These are phyloP conservation scores for Rhodosporidiobolus sp. DNA, from an alignment of 768 basidiomycete species.

Conservation along the genomic window DNA sequence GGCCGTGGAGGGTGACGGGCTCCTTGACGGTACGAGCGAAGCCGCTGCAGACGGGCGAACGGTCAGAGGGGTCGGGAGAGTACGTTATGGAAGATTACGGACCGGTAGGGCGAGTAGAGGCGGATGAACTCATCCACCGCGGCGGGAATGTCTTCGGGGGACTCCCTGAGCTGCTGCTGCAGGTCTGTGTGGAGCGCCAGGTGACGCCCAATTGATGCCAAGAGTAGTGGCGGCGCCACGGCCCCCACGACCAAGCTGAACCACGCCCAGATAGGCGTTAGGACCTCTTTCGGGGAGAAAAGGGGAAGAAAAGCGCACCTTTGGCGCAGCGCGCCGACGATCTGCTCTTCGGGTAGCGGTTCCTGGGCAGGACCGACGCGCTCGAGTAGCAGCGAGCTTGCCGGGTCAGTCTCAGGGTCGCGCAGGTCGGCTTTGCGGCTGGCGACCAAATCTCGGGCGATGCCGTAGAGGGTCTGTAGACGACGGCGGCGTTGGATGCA, in stretches of 20 bases:
- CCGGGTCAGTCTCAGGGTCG: slow-evolving; percentile 28
- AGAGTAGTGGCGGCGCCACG: slow-evolving; percentile 25
- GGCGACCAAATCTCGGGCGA: slow-evolving; percentile 13
- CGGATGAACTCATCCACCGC: slow-evolving; percentile 31
- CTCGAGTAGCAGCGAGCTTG: slow-evolving; percentile 21
- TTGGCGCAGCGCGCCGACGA: slow-evolving; percentile 25
- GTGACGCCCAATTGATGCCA: slow-evolving; percentile 21
- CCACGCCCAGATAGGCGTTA: too few relatives aligned
- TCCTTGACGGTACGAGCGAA: slow-evolving; percentile 21
- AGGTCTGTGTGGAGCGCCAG: slow-evolving; percentile 14
- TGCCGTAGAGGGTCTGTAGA: slow-evolving; percentile 10
- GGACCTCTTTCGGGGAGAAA: too few relatives aligned
- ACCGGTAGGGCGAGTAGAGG: slow-evolving; percentile 6
- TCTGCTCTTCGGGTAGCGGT: slow-evolving; percentile 9
- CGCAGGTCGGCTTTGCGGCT: slow-evolving; percentile 5
- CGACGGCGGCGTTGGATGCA: too few relatives aligned
- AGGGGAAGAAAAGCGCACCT: too few relatives aligned
- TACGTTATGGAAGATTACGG: background rate
- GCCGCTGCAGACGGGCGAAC: slow-evolving; percentile 1
- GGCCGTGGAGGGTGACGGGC: slow-evolving; percentile 16
- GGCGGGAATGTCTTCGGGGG: slow-evolving; percentile 17
- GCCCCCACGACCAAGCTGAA: slow-evolving; percentile 16
- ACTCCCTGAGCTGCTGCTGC: slow-evolving; percentile 21
- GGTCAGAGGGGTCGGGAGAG: background rate
- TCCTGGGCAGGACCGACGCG: background rate